A percentile compares a stretch with the other conserved stretches of the same genome.
phyloP scores from a whole-genome alignment of 306 rosid genomes.

The Dalbergia cochinchinensis region DNA sequence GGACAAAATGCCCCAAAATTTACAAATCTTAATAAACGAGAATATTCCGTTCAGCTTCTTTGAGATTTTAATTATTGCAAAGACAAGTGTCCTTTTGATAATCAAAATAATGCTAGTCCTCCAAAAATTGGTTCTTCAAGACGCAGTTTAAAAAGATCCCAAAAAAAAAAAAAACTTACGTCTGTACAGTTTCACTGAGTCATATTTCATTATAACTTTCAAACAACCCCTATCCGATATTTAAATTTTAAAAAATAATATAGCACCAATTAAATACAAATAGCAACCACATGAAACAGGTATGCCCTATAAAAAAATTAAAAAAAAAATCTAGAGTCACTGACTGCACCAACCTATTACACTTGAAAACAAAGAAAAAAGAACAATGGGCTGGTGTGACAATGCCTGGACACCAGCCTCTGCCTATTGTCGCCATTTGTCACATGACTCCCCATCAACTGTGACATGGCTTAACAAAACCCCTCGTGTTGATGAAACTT shows the following conservation, averaged over 20 bases:
- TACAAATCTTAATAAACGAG: not conserved
- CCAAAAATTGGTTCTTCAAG: conserved; percentile 11
- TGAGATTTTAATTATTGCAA: not conserved
- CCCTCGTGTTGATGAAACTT: conserved; percentile 76
- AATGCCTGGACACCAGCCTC: conserved; percentile 59
- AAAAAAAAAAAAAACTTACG: conserved; percentile 47
- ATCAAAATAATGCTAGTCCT: conserved; percentile 17
- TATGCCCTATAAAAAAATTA: conserved; percentile 56
- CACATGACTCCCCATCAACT: conserved; percentile 49
- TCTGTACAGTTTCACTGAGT: conserved; percentile 57
- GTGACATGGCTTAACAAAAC: conserved; percentile 71
- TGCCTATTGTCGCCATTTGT: conserved; percentile 58
- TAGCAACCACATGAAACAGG: conserved; percentile 55
- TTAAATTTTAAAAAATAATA: conserved; percentile 46
- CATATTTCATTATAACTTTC: conserved; percentile 48
- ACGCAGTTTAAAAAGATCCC: conserved; percentile 30
- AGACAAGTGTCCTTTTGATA: not conserved
- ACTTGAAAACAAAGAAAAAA: conserved; percentile 52
- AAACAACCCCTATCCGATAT: conserved; percentile 41
- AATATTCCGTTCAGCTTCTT: not conserved
- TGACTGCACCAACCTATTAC: conserved; percentile 59
- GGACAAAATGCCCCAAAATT: not conserved
- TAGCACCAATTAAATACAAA: conserved; percentile 51
- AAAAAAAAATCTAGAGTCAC: conserved; percentile 52
- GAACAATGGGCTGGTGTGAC: conserved; percentile 54